Percentiles rank a stretch among this genome's conserved stretches.
Evolutionary conservation across 2,329 filamentous ascomycete species (phyloP).

Genomic region (Ampelomyces quisqualis): DNA sequence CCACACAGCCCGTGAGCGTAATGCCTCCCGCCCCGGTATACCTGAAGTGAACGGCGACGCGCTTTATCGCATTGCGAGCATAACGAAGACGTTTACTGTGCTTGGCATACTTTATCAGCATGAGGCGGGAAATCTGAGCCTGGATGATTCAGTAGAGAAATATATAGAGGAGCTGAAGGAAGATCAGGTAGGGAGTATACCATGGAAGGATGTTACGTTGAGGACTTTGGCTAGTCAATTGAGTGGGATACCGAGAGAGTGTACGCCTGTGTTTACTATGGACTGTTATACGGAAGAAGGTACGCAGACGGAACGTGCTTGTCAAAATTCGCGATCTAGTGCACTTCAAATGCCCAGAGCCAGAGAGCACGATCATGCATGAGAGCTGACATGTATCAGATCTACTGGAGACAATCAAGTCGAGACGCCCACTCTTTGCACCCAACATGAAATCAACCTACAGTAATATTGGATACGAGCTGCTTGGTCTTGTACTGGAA

Average conservation of each 20-base stretch:
- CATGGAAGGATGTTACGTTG: conserved; percentile 48
- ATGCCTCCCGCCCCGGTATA: conserved; percentile 41
- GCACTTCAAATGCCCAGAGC: too few relatives aligned
- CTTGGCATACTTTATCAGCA: conserved; percentile 38
- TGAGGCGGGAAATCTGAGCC: conserved; percentile 35
- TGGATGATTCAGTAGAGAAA: conserved; percentile 38
- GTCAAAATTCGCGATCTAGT: conserved; percentile 7
- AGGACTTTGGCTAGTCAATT: conserved; percentile 48
- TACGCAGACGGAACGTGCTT: conserved; percentile 25
- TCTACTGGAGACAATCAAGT: conserved; percentile 35
- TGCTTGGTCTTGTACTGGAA: conserved; percentile 47
- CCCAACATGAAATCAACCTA: conserved; percentile 49
- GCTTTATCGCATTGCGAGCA: conserved; percentile 46
- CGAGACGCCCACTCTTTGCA: conserved; percentile 42
- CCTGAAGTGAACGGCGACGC: conserved; percentile 42
- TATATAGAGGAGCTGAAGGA: conserved; percentile 37
- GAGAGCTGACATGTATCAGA: conserved; percentile 27
- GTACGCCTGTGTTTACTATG: conserved; percentile 16
- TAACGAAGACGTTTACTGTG: conserved; percentile 41
- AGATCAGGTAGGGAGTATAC: conserved; percentile 32
- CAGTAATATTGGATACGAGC: conserved; percentile 45
- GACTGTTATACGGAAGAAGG: conserved; percentile 22
- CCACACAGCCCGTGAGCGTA: conserved; percentile 42
- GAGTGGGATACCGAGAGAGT: conserved; percentile 47
- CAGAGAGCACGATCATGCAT: too few relatives aligned